Conservation (phyloP, 352 stramenopile species). For the Pelagophyceae sp. region DNA sequence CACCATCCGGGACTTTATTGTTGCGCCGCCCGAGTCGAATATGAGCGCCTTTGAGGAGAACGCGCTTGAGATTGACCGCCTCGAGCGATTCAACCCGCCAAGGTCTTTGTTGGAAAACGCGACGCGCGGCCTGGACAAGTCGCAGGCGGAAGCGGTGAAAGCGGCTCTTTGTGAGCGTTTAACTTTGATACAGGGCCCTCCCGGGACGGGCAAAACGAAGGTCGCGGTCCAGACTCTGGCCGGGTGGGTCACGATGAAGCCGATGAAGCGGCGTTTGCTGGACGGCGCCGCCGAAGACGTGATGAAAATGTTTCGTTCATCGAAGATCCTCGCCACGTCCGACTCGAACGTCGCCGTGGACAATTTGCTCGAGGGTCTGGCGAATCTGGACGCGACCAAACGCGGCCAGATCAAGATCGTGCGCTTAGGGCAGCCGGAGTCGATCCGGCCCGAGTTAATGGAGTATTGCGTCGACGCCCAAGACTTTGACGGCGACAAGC, state of each 20-base stretch:
- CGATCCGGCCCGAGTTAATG: constrained; percentile 54
- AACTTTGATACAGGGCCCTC: constrained; percentile 79
- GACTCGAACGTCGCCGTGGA: constrained; percentile 66
- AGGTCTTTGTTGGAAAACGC: neutral
- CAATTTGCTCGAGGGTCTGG: constrained; percentile 61
- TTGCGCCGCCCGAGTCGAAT: no score
- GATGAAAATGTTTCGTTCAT: neutral
- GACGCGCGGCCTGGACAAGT: constrained; percentile 46
- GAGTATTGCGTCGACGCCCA: constrained; percentile 52
- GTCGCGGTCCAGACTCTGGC: constrained; percentile 57
- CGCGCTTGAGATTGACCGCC: no score
- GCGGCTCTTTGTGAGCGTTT: constrained; percentile 51
- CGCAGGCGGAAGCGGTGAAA: constrained; percentile 51
- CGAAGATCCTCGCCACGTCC: constrained; percentile 54
- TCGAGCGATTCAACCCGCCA: no score
- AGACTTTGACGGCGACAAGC: neutral
- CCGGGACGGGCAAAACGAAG: constrained; percentile 69
- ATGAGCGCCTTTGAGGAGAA: no score
- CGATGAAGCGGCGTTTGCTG: constrained; percentile 36
- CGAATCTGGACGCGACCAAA: constrained; percentile 24
- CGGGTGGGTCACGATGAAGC: constrained; percentile 48
- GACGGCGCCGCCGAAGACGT: constrained; percentile 15
- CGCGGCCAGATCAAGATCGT: constrained; percentile 49
- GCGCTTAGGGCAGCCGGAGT: constrained; percentile 51
- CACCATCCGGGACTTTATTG: no score